phyloP scores from a whole-genome alignment of 345 rosid genomes.

The Raphanus sativus region DNA sequence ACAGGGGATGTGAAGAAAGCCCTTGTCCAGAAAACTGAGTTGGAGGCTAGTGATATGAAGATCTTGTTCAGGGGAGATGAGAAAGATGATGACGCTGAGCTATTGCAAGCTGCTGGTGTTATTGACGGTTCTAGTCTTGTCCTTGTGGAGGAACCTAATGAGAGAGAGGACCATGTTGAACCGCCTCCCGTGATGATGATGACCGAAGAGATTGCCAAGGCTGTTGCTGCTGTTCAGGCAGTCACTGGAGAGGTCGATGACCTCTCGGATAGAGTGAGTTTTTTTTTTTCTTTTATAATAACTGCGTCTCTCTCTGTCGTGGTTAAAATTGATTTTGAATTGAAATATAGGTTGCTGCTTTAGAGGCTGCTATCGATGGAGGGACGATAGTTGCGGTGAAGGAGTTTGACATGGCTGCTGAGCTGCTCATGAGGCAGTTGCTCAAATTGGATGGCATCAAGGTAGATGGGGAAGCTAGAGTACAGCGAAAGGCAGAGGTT shows the following conservation, averaged over 20 bases:
- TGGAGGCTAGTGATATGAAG: constrained; percentile 49
- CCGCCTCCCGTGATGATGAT: constrained; percentile 30
- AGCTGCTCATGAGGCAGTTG: constrained; percentile 84
- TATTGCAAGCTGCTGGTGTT: constrained; percentile 57
- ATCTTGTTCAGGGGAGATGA: constrained; percentile 81
- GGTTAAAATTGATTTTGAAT: not conserved
- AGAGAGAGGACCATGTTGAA: constrained; percentile 43
- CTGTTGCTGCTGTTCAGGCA: constrained; percentile 52
- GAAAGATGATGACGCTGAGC: constrained; percentile 63
- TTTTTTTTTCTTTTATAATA: not conserved
- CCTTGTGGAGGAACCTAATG: constrained; percentile 48
- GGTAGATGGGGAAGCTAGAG: constrained; percentile 85
- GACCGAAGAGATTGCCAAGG: constrained; percentile 47
- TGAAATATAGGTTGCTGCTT: constrained; percentile 56
- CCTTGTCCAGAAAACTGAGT: constrained; percentile 48
- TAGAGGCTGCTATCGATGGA: constrained; percentile 63
- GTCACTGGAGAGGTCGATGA: constrained; percentile 63
- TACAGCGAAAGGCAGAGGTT: constrained; percentile 88
- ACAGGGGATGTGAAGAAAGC: constrained; percentile 67
- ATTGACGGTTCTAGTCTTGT: constrained; percentile 63
- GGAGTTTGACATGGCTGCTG: constrained; percentile 67
- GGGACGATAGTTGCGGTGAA: constrained; percentile 57
- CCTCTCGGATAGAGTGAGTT: constrained; percentile 73
- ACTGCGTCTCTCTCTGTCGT: not conserved
- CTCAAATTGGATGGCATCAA: constrained; percentile 75